Evolutionary conservation across 2,329 filamentous ascomycete species (phyloP), one percentile per base, ranked within the genome.

Genomic region (Microcyclospora tardicrescens): DNA sequence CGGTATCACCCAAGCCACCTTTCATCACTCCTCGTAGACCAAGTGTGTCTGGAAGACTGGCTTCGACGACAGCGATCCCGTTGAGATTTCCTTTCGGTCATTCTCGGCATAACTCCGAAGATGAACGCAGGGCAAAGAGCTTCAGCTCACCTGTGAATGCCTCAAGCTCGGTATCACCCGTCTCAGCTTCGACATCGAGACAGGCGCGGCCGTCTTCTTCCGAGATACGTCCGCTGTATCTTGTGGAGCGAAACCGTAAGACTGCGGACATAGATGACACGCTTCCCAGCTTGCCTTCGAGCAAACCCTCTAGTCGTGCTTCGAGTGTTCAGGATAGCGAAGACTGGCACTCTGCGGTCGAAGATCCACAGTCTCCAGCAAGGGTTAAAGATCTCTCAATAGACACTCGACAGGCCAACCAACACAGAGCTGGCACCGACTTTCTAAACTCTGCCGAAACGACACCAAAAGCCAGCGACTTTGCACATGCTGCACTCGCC

Each of bases 211-310:
- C 50, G 28, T 47, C 45, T 16, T 55, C 45, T 4, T 51, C 46
- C 39, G 84, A 91, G 54, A 79, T 87, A 52, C 79, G 82, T 48
- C 87, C 87, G 0, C 64, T 95, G 8, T 89, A 83, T 60, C 76
- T 94, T 15, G 75, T 93, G 6, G 83, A 93, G 58, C 77, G 68
- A 24, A 73, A 69, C 47, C 61, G 64, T 13, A 68, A 70, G 50
- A 53, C 57, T 13, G 52, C 62, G 57, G 45, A 56, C 65, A 46
- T 65, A 3, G 60, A 62, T 16, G 55, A 67, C 32, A 52, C 63
- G 3, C 57, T 76, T 2, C 72, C 75, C 6, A 69, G 67, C 19
- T 60, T 77, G 11, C 69, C 66, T 10, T 61, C 62, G 1, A 69
- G 66, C 46, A 60, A 61, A 11, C 60, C 61, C 3, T 60, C 64